Conservation (phyloP, 2,329 filamentous ascomycete genomes). For the Pyrenochaeta sp. region DNA sequence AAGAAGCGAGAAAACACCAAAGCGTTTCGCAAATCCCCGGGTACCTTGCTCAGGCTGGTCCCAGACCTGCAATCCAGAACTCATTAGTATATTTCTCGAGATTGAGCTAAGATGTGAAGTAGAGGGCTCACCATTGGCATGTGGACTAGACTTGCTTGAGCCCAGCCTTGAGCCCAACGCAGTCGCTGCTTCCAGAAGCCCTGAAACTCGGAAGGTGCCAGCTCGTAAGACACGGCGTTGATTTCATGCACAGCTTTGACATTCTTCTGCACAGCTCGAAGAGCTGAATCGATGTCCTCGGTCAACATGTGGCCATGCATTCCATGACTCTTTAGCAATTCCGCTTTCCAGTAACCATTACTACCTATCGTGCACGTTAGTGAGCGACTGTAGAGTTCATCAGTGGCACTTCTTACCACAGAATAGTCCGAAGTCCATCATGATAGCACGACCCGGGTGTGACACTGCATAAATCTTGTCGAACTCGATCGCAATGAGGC, state of each 20-base stretch:
- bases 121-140: constrained; percentile 35
- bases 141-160: constrained; percentile 53
- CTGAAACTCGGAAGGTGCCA: constrained; percentile 53
- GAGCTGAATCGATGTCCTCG: constrained; percentile 58
- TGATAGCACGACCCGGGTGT: constrained; percentile 55
- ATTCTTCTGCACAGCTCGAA: constrained; percentile 52
- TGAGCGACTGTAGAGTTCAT: neutral
- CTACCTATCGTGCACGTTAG: constrained; percentile 27
- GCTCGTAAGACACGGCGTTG: constrained; percentile 56
- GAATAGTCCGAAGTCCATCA: constrained; percentile 57
- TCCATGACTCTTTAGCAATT: constrained; percentile 50
- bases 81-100: too few relatives aligned
- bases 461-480: constrained; percentile 60
- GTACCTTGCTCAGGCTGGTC: constrained; percentile 41
- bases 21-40: constrained; percentile 43
- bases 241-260: constrained; percentile 55
- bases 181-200: constrained; percentile 58
- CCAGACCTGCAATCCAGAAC: constrained; percentile 28
- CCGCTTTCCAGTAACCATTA: constrained; percentile 57
- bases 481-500: constrained; percentile 57
- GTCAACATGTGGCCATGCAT: constrained; percentile 59
- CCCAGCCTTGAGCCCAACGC: constrained; percentile 58
- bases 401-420: constrained; percentile 34
- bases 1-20: constrained; percentile 54
- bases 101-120: too few relatives aligned